Conservation (phyloP, 345 rosid species). For the Psidium guajava region DNA sequence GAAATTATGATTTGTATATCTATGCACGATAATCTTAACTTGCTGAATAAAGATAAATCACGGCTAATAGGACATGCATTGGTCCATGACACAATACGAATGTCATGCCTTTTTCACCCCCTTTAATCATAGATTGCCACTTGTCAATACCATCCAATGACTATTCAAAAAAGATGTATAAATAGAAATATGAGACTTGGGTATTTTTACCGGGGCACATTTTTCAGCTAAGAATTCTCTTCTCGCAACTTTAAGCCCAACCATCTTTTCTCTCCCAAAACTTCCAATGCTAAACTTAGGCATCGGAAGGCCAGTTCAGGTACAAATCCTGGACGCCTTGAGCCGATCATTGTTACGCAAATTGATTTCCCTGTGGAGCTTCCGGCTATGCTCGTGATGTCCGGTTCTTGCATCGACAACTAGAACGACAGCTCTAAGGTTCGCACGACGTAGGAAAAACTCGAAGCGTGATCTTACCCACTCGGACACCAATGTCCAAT, state of each 20-base stretch:
- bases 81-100: background rate
- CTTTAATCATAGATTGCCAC: background rate
- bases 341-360: background rate
- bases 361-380: background rate
- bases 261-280: background rate
- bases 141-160: background rate
- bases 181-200: background rate
- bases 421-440: background rate
- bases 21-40: too few relatives aligned
- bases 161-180: background rate
- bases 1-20: too few relatives aligned
- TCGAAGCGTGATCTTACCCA: background rate
- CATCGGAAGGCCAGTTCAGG: background rate
- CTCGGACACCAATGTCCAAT: background rate
- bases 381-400: background rate
- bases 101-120: background rate
- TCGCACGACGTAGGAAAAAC: background rate
- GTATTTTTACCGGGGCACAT: rapidly evolving
- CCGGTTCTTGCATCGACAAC: background rate
- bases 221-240: background rate
- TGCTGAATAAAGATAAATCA: too few relatives aligned
- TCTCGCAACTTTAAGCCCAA: background rate
- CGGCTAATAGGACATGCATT: too few relatives aligned
- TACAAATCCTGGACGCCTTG: background rate
- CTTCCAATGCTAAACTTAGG: background rate